phyloP scores from a whole-genome alignment of 148 eudicot genomes.

The Gaultheria prostrata region DNA sequence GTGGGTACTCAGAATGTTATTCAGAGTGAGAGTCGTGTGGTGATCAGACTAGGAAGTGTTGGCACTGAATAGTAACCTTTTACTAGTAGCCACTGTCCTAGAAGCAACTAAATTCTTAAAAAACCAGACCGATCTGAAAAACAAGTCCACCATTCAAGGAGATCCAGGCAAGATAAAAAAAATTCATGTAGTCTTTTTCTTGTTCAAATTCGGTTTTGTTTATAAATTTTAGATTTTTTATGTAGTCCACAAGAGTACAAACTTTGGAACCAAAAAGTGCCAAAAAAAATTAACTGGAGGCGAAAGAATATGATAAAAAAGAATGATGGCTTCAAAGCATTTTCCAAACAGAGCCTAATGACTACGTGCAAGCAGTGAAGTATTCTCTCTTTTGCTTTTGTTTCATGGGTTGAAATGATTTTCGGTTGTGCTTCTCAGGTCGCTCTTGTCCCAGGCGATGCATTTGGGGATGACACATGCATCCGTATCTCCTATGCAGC shows the following conservation, averaged over 20 bases:
- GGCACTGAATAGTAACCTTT: background rate
- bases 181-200: no score
- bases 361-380: background rate
- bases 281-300: background rate
- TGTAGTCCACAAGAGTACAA: background rate
- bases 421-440: slow-evolving; percentile 42
- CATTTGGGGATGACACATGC: slow-evolving; percentile 88
- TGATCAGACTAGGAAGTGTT: background rate
- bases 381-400: background rate
- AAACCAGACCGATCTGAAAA: background rate
- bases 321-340: background rate
- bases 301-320: background rate
- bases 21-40: background rate
- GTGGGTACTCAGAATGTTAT: background rate
- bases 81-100: background rate
- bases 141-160: background rate
- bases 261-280: background rate
- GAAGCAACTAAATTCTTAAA: background rate
- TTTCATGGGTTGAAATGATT: no score
- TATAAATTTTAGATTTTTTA: no score
- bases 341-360: background rate
- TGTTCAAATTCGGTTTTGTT: no score
- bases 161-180: no score
- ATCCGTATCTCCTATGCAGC: slow-evolving; percentile 86
- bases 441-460: slow-evolving; percentile 89